phyloP scores from a whole-genome alignment of 2,329 filamentous ascomycete genomes.

The Fusarium torulosum region DNA sequence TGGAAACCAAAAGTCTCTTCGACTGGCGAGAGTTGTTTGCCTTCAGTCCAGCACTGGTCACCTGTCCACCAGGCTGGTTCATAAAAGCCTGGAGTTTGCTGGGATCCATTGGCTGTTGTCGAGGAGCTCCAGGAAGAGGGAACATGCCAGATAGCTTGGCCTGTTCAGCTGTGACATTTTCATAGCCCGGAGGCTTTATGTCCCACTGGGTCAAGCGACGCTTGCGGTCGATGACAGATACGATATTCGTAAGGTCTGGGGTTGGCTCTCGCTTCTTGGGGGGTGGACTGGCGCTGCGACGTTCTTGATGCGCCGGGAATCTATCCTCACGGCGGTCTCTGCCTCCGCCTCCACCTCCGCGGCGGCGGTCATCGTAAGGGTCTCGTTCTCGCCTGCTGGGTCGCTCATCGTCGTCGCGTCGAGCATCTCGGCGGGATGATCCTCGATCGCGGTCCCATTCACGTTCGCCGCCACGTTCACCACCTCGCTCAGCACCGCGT shows the following conservation, averaged over 20 bases:
- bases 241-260: constrained; percentile 88
- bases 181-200: constrained; percentile 97
- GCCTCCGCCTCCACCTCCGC: constrained; percentile 55
- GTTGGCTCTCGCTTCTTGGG: constrained; percentile 95
- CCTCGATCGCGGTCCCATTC: constrained; percentile 81
- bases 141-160: constrained; percentile 99
- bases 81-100: constrained; percentile 95
- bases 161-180: constrained; percentile 97
- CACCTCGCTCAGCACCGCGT: constrained; percentile 68
- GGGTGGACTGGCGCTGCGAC: constrained; percentile 82
- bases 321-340: constrained; percentile 59
- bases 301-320: constrained; percentile 61
- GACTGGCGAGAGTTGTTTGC: constrained; percentile 94
- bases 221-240: constrained; percentile 86
- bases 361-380: constrained; percentile 62
- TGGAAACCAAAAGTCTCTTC: constrained; percentile 90
- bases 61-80: constrained; percentile 82
- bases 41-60: constrained; percentile 83
- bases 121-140: constrained; percentile 92
- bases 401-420: constrained; percentile 74
- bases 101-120: constrained; percentile 95
- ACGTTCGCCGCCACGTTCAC: constrained; percentile 69
- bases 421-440: constrained; percentile 69
- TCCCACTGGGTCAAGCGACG: constrained; percentile 98
- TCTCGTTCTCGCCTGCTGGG: constrained; percentile 71